phyloP scores from a whole-genome alignment of 2,329 filamentous ascomycete species.

The Xylogone sp. region DNA sequence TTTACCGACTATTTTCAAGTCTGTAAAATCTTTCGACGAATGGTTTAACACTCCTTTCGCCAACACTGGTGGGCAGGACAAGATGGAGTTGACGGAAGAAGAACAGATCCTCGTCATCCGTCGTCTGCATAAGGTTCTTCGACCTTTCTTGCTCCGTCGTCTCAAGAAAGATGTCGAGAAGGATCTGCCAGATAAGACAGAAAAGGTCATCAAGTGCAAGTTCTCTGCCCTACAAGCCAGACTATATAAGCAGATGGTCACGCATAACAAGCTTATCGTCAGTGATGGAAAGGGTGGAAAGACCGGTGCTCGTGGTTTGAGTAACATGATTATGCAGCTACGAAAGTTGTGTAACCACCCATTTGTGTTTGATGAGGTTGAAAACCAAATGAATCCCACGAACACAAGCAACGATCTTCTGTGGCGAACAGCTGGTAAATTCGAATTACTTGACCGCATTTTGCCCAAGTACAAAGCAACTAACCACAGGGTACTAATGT shows the following conservation, averaged over 20 bases:
- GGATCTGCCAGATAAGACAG: conserved; percentile 96
- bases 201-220: conserved; percentile 98
- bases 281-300: conserved; percentile 95
- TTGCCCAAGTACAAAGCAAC: conserved; percentile 89
- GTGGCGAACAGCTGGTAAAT: conserved; percentile 96
- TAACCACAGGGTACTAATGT: conserved; percentile 96
- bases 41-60: conserved; percentile 99
- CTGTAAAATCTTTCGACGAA: conserved; percentile 96
- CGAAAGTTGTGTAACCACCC: conserved; percentile 99
- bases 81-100: conserved; percentile 99
- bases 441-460: conserved; percentile 88
- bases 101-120: conserved; percentile 97
- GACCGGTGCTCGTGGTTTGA: conserved; percentile 87
- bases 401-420: conserved; percentile 87
- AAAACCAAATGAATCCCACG: conserved; percentile 94
- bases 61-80: conserved; percentile 95
- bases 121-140: conserved; percentile 94
- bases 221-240: conserved; percentile 92
- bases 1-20: conserved; percentile 97
- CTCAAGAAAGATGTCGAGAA: conserved; percentile 99
- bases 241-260: conserved; percentile 96
- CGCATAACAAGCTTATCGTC: conserved; percentile 89
- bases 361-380: conserved; percentile 96
- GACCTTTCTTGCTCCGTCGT: conserved; percentile 95
- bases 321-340: conserved; percentile 99